Evolutionary conservation across 139 green algal species (phyloP).

Genomic region (Picochlorum sp.): DNA sequence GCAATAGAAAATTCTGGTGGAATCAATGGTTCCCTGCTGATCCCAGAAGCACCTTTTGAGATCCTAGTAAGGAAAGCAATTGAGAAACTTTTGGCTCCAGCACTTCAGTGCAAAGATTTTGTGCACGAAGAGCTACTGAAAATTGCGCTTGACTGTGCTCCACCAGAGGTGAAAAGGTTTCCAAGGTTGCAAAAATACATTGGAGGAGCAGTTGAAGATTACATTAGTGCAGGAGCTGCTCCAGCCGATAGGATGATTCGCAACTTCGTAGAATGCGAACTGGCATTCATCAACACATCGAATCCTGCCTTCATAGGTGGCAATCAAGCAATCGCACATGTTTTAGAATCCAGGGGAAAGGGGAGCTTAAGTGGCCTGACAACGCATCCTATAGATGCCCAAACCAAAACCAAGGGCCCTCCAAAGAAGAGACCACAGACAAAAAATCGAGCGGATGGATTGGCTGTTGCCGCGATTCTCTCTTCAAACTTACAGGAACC

Average conservation of each 20-base stretch:
- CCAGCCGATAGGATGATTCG: conserved; percentile 54
- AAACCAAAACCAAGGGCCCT: too few species aligned
- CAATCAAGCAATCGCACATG: conserved; percentile 49
- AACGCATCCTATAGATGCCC: too few species aligned
- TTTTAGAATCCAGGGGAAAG: conserved; percentile 7
- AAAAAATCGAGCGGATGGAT: too few species aligned
- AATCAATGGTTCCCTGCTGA: conserved; percentile 66
- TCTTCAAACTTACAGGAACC: conserved; percentile 11
- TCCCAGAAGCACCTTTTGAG: conserved; percentile 93
- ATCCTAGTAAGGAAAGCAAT: conserved; percentile 74
- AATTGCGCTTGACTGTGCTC: conserved; percentile 58
- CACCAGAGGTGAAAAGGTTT: conserved; percentile 57
- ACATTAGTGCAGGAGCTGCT: conserved; percentile 50
- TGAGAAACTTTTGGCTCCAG: conserved; percentile 51
- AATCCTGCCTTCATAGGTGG: conserved; percentile 86
- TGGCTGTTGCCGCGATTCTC: too few species aligned
- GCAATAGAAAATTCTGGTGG: conserved; percentile 88
- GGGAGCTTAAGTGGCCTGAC: too few species aligned
- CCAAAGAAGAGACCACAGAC: too few species aligned
- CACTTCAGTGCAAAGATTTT: conserved; percentile 56
- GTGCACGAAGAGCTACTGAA: conserved; percentile 75
- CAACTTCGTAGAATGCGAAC: conserved; percentile 69
- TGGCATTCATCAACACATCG: conserved; percentile 93
- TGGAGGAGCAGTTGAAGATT: conserved; percentile 52
- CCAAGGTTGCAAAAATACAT: conserved; percentile 46